Conservation (phyloP, 1,139 yeast species). For the Lodderomyces parapsilosis region DNA sequence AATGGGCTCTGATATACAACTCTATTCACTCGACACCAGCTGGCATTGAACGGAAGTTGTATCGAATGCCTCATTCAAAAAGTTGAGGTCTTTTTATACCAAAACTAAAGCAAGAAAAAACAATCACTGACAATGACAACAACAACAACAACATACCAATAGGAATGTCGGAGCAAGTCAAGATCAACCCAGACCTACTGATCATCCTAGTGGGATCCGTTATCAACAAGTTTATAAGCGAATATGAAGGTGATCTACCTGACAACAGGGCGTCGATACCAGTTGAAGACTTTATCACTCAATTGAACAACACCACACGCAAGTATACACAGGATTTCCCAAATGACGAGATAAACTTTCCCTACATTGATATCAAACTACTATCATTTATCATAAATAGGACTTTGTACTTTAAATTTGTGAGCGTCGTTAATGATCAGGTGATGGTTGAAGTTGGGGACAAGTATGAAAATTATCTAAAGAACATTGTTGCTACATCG, state of each 20-base stretch:
- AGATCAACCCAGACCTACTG: conserved; percentile 17
- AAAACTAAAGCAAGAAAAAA: neutral
- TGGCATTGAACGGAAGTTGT: too few relatives aligned
- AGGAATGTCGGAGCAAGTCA: conserved; percentile 17
- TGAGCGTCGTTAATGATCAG: conserved; percentile 18
- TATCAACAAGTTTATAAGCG: conserved; percentile 24
- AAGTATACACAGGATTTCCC: conserved; percentile 17
- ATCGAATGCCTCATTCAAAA: too few relatives aligned
- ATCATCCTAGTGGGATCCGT: conserved; percentile 30
- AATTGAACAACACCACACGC: conserved; percentile 18
- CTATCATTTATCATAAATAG: conserved; percentile 14
- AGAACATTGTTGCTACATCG: conserved; percentile 25
- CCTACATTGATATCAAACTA: conserved; percentile 15
- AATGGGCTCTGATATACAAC: neutral
- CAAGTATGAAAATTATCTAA: conserved; percentile 19
- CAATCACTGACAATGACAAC: neutral
- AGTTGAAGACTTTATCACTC: conserved; percentile 18
- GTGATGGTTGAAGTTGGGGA: conserved; percentile 18
- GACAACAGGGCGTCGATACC: conserved; percentile 18
- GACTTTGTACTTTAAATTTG: conserved; percentile 19
- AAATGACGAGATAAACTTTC: conserved; percentile 14
- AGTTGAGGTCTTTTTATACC: too few relatives aligned
- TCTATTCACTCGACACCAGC: too few relatives aligned
- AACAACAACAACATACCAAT: conserved; percentile 3
- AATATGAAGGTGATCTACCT: conserved; percentile 14